phyloP scores from a whole-genome alignment of 1,284 basidiomycete species.

The Coriolopsis trogii region DNA sequence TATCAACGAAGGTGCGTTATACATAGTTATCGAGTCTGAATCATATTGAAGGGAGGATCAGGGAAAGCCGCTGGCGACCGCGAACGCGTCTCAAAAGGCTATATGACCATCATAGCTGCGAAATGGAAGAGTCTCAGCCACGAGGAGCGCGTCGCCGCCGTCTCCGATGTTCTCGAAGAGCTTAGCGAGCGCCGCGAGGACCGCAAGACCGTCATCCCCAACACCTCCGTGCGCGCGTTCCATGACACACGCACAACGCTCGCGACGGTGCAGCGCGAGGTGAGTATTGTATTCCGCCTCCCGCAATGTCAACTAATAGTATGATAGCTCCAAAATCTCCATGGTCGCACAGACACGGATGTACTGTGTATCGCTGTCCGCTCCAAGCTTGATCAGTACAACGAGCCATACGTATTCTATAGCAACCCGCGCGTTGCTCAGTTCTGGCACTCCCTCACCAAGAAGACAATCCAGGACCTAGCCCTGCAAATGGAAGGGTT shows the following conservation, averaged over 20 bases:
- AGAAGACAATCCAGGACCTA: neutral
- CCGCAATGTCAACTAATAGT: neutral
- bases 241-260: slow-evolving; percentile 13
- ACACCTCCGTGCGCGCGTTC: slow-evolving; percentile 9
- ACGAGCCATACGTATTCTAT: slow-evolving; percentile 14
- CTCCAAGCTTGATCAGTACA: slow-evolving; percentile 3
- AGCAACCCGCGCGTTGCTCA: slow-evolving; percentile 10
- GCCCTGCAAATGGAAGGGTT: slow-evolving; percentile 16
- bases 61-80: neutral
- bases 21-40: no score
- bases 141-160: neutral
- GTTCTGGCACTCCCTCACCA: slow-evolving; percentile 6
- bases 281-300: neutral
- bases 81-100: neutral
- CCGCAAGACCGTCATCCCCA: neutral
- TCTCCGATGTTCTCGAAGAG: neutral
- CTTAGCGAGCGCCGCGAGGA: neutral
- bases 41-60: no score
- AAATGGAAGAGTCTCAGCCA: slow-evolving; percentile 3
- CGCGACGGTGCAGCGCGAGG: slow-evolving; percentile 1
- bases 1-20: neutral
- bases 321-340: slow-evolving; percentile 15
- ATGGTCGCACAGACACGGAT: slow-evolving; percentile 19
- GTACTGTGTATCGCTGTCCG: slow-evolving; percentile 12
- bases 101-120: neutral